Percentiles rank a stretch among this genome's conserved stretches.
These are phyloP conservation scores for Diplogelasinospora grovesii DNA, from an alignment of 495 filamentous ascomycete species.

Conservation along the genomic window DNA sequence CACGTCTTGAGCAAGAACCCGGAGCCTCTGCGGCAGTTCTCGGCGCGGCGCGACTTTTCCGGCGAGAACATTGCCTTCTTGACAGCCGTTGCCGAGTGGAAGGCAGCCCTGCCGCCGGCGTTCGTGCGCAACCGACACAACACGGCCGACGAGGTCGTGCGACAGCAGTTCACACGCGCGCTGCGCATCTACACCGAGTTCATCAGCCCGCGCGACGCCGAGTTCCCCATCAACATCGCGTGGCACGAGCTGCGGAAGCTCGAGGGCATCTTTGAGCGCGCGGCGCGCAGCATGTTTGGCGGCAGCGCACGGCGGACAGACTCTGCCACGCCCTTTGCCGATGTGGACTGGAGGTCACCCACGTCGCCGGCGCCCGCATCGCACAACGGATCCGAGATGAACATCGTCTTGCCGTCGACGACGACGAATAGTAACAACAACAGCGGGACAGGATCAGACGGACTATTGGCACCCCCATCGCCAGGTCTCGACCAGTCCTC, in stretches of 20 bases:
- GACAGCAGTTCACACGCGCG: constrained; percentile 43
- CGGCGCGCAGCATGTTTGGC: constrained; percentile 16
- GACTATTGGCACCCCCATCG: too few species aligned
- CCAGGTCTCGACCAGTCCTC: neutral
- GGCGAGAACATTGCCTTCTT: constrained; percentile 66
- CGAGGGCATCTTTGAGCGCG: constrained; percentile 25
- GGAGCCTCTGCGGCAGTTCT: constrained; percentile 50
- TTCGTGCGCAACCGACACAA: constrained; percentile 16
- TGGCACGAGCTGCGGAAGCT: constrained; percentile 24
- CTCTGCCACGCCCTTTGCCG: constrained; percentile 18
- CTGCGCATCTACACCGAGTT: constrained; percentile 53
- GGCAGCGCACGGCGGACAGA: constrained; percentile 8
- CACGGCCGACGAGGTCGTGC: constrained; percentile 16
- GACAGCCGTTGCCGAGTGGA: constrained; percentile 51
- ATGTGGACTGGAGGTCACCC: constrained; percentile 6
- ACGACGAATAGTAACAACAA: too few species aligned
- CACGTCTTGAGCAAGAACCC: constrained; percentile 50
- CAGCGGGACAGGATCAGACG: too few species aligned
- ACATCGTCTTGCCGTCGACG: constrained; percentile 7
- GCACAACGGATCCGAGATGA: constrained; percentile 11
- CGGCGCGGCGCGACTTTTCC: constrained; percentile 56
- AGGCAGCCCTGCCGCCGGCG: constrained; percentile 19
- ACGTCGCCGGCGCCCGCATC: constrained; percentile 3
- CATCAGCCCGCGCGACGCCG: constrained; percentile 47
- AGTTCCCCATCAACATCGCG: constrained; percentile 59